phyloP scores from a whole-genome alignment of 257 asterid genomes.

The Prunella vulgaris region DNA sequence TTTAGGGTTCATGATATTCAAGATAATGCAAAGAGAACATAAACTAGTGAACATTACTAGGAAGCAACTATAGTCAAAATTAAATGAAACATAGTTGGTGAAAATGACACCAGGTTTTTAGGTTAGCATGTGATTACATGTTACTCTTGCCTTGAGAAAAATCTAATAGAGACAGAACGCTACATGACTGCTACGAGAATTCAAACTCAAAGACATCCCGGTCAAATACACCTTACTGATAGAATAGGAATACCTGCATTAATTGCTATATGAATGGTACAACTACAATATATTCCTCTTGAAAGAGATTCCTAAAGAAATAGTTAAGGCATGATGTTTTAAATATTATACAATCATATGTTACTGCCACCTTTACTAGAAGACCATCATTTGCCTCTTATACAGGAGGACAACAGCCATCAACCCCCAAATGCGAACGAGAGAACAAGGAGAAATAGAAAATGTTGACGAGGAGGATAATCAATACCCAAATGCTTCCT shows the following conservation, averaged over 20 bases:
- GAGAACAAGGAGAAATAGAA: constrained; percentile 1
- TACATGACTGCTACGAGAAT: constrained; percentile 17
- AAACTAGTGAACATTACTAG: not conserved
- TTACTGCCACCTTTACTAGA: not conserved
- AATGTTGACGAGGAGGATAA: not conserved
- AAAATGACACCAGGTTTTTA: constrained; percentile 7
- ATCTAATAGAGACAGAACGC: constrained; percentile 14
- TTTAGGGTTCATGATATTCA: not conserved
- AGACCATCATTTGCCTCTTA: not conserved
- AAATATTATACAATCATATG: constrained; percentile 12
- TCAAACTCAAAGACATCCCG: constrained; percentile 8
- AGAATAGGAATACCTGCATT: constrained; percentile 10
- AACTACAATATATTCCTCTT: not conserved
- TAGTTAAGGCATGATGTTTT: not conserved
- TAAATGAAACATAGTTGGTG: not conserved
- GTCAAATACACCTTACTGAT: not conserved
- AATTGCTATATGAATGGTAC: constrained; percentile 7
- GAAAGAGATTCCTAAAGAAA: constrained; percentile 14
- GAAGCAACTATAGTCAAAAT: constrained; percentile 1
- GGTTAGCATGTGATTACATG: constrained; percentile 28
- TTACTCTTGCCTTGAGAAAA: constrained; percentile 21
- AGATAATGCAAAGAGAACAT: not conserved
- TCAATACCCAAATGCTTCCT: not conserved
- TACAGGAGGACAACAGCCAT: constrained; percentile 1
- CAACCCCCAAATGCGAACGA: constrained; percentile 8